These are phyloP conservation scores for Cladosporium cucumerinum DNA, from an alignment of 2,329 filamentous ascomycete genomes.

Conservation along the genomic window DNA sequence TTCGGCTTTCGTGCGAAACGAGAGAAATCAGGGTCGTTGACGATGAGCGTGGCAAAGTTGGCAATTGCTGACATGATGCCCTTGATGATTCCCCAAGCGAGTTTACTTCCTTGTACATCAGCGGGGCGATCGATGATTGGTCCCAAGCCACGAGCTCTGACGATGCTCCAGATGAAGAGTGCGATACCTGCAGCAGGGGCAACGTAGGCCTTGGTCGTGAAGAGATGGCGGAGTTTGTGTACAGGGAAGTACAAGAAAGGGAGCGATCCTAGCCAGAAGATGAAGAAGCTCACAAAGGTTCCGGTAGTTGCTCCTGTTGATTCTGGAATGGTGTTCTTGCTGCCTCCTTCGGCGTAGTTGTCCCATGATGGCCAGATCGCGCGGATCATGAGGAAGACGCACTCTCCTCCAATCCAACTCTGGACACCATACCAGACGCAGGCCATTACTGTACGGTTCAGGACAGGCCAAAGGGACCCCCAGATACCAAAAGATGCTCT, in stretches of 20 bases:
- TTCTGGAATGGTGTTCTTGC: slow-evolving; percentile 64
- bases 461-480: slow-evolving; percentile 83
- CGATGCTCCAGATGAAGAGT: slow-evolving; percentile 84
- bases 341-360: slow-evolving; percentile 36
- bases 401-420: slow-evolving; percentile 72
- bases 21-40: slow-evolving; percentile 45
- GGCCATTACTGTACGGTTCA: slow-evolving; percentile 84
- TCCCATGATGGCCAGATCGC: slow-evolving; percentile 67
- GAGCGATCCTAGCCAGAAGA: slow-evolving; percentile 79
- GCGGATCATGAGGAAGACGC: slow-evolving; percentile 84
- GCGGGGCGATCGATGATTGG: slow-evolving; percentile 72
- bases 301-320: slow-evolving; percentile 69
- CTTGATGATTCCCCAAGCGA: slow-evolving; percentile 79
- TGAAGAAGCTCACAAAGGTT: slow-evolving; percentile 76
- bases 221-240: slow-evolving; percentile 84
- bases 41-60: slow-evolving; percentile 67
- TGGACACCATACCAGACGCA: slow-evolving; percentile 89
- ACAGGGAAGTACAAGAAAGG: slow-evolving; percentile 88
- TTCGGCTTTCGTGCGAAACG: slow-evolving; percentile 75
- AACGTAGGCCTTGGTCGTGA: slow-evolving; percentile 83
- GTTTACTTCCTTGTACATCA: slow-evolving; percentile 60
- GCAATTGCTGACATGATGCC: slow-evolving; percentile 86
- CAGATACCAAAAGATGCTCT: slow-evolving; percentile 66
- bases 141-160: slow-evolving; percentile 76
- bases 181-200: slow-evolving; percentile 79